Evolutionary conservation across 1,284 basidiomycete species (phyloP), one percentile per base, ranked within the genome.

Genomic region (Apiotrichum brassicae): DNA sequence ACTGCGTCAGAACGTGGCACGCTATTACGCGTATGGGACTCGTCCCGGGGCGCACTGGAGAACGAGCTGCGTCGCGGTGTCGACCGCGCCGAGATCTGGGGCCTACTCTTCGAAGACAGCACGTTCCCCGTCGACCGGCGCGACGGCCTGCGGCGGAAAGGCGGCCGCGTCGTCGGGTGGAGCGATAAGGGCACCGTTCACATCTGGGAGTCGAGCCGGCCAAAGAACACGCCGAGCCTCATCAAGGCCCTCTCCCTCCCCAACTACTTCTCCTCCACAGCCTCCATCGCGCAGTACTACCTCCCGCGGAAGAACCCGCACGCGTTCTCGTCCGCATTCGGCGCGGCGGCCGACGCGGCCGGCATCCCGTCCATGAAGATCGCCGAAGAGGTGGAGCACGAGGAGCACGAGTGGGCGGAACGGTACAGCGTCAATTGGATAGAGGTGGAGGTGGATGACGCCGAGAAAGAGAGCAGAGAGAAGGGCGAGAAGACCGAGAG

Each of bases 151-250:
- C 46, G 53, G 13, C 54, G 54, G 22, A 58, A 56, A 33, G 60
- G 60, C 20, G 63, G 65, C 9, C 49, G 59, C 40, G 63, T 67
- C 2, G 62, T 60, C 49, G 74, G 45, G 39, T 71, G 89, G 86
- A 94, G 90, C 67, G 93, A 97, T 72, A 97, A 97, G 74, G 92
- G 93, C 33, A 97, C 93, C 0, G 82, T 97, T 4, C 92, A 97
- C 67, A 78, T 94, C 20, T 79, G 94, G 50, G 71, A 42, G 32
- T 11, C 46, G 3, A 19, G 43, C 20, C 49, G 48, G 41, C 45
- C 41, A 2, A 37, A 46, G 35, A 32, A 28, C 13, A 22, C 43
- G 14, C 24, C 53, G n/a, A 3, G 33, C 2, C 71, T 92, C 32
- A 79, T 82, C 14, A 82, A 85, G 3, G 89, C 83, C 61, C 71